These are phyloP conservation scores for Cryphonectria radicalis DNA, from an alignment of 2,329 filamentous ascomycete genomes.

Conservation along the genomic window DNA sequence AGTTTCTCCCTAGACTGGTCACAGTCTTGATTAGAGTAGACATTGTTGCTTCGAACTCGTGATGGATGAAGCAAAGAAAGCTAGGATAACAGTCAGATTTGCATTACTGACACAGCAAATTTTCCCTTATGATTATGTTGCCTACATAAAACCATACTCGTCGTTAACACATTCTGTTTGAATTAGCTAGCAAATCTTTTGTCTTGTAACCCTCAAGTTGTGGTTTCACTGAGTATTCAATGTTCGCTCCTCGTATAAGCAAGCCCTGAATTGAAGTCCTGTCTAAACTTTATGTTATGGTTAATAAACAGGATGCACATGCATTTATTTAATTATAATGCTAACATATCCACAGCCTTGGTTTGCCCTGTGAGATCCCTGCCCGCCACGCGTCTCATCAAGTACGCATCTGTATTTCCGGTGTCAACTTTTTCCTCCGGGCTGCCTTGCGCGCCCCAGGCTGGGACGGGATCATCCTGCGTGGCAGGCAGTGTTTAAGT, in stretches of 20 bases:
- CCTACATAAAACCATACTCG: too few species aligned
- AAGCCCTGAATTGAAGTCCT: neutral
- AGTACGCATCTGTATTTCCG: neutral
- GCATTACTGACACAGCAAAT: too few species aligned
- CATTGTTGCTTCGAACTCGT: too few species aligned
- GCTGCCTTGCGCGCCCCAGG: neutral
- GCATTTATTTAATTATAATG: neutral
- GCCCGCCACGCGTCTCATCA: neutral
- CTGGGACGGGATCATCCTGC: neutral
- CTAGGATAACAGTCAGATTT: too few species aligned
- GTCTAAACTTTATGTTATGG: neutral
- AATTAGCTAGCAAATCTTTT: too few species aligned
- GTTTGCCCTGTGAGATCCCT: neutral
- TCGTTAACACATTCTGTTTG: too few species aligned
- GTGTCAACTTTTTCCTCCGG: neutral
- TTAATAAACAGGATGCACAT: neutral
- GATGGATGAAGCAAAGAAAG: too few species aligned
- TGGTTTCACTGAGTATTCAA: neutral
- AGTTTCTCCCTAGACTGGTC: too few species aligned
- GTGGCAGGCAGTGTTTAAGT: neutral
- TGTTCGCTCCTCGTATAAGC: neutral
- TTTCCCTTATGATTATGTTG: too few species aligned
- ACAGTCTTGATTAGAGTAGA: too few species aligned
- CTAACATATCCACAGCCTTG: neutral
- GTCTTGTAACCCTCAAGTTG: neutral